These are phyloP conservation scores for Torulaspora maleeae DNA, from an alignment of 805 yeast genomes.

Conservation along the genomic window DNA sequence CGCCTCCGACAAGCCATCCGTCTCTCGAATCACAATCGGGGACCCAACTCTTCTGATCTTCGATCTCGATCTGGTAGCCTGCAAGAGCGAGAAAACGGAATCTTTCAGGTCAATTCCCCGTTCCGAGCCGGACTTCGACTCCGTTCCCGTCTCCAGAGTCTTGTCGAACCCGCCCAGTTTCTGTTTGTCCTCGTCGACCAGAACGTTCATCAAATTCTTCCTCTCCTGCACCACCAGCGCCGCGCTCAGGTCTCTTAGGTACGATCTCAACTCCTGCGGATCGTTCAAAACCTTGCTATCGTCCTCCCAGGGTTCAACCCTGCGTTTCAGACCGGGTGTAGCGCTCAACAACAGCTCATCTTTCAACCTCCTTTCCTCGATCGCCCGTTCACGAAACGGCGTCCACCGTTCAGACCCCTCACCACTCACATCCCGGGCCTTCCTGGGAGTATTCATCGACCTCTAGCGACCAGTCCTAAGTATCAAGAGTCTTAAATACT, in stretches of 20 bases:
- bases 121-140: neutral
- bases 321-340: conserved; percentile 23
- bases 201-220: conserved; percentile 8
- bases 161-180: neutral
- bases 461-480: neutral
- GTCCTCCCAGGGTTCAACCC: conserved; percentile 7
- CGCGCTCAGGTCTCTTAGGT: conserved; percentile 25
- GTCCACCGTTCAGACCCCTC: conserved; percentile 15
- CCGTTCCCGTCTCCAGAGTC: neutral
- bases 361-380: conserved; percentile 21
- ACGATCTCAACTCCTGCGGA: conserved; percentile 18
- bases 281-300: conserved; percentile 9
- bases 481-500: too few relatives aligned
- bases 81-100: conserved; percentile 15
- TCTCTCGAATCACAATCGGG: conserved; percentile 15
- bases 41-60: conserved; percentile 17
- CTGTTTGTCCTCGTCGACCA: conserved; percentile 5
- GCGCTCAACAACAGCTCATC: conserved; percentile 20
- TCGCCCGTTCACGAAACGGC: conserved; percentile 27
- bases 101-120: conserved; percentile 1
- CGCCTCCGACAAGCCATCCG: neutral
- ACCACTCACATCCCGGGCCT: neutral
- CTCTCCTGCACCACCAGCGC: conserved; percentile 20
- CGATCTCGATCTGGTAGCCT: conserved; percentile 6
- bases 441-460: conserved; percentile 17